phyloP scores from a whole-genome alignment of 208 protist genomes.

The Trypanosoma cruzi region DNA sequence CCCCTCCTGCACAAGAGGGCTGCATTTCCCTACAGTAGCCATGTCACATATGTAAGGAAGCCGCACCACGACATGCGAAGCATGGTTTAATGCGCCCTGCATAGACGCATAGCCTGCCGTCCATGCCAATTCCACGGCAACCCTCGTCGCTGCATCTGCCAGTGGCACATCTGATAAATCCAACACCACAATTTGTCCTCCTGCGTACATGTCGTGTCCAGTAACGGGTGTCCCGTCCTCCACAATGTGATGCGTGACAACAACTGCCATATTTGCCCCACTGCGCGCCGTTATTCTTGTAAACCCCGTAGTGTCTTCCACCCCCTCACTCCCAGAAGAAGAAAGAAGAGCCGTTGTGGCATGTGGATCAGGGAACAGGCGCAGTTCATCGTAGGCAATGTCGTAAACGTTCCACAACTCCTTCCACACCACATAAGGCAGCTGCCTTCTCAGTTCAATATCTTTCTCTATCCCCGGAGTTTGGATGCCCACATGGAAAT shows the following conservation, averaged over 20 bases:
- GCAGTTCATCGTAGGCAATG: conserved; percentile 81
- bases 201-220: neutral
- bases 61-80: conserved; percentile 50
- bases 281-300: conserved; percentile 25
- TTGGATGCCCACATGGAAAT: conserved; percentile 70
- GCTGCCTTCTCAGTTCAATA: neutral
- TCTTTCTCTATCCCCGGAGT: conserved; percentile 8
- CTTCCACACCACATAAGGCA: conserved; percentile 58
- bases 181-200: conserved; percentile 40
- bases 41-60: conserved; percentile 47
- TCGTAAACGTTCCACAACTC: conserved; percentile 90
- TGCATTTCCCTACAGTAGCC: neutral
- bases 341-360: conserved; percentile 1
- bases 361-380: conserved; percentile 40
- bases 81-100: conserved; percentile 35
- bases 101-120: conserved; percentile 51
- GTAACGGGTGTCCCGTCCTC: conserved; percentile 7
- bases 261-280: conserved; percentile 40
- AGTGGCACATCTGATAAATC: conserved; percentile 48
- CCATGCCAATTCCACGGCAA: conserved; percentile 69
- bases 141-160: conserved; percentile 30
- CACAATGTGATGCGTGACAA: conserved; percentile 67
- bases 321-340: neutral
- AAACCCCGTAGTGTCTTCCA: conserved; percentile 25
- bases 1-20: conserved; percentile 31